Evolutionary conservation across 305 asterid species (phyloP), one percentile per base, ranked within the genome.

Genomic region (Lippia alba): DNA sequence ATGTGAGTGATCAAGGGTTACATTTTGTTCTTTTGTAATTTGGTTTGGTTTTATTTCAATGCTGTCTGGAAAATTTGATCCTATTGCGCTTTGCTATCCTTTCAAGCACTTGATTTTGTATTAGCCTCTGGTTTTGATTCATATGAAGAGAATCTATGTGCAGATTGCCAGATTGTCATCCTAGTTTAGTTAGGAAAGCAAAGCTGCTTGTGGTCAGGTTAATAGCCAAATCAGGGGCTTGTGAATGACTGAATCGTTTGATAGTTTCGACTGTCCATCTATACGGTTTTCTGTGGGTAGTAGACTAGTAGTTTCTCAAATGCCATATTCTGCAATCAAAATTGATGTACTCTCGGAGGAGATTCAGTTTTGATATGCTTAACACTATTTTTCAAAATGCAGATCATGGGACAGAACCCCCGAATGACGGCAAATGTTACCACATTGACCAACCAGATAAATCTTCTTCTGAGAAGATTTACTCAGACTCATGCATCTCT

Each of bases 361-460:
- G 59, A 50, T 48, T 62, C 17, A 15, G 56, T 33, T 36, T 65
- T 65, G 49, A 53, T 64, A 71, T 40, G 61, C 30, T 49, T 63
- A 8, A 36, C 12, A 17, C 32, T 8, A 48, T 74, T 33, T 40
- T 63, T 36, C n/a, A 34, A 59, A 59, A 54, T 80, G 87, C 49
- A 89, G 96, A 44, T 83, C 56, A 73, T 83, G 18, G 82, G 82
- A 2, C 64, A 70, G 70, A 56, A 24, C 64, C 54, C 30, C 0
- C 71, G 62, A 45, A 57, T 39, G 48, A 64, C 62, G 12, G 48
- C 48, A 16, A 79, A 69, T 67, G 56, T 79, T 55, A 75, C 70
- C 9, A 18, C 78, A 50, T 56, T 87, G 63, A 39, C 61, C 15
- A 66, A 67, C 61, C 84, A 85, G 77, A 76, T 70, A 53, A 30